Evolutionary conservation across 2,329 filamentous ascomycete species (phyloP).

Genomic region (Diplodia mutila): DNA sequence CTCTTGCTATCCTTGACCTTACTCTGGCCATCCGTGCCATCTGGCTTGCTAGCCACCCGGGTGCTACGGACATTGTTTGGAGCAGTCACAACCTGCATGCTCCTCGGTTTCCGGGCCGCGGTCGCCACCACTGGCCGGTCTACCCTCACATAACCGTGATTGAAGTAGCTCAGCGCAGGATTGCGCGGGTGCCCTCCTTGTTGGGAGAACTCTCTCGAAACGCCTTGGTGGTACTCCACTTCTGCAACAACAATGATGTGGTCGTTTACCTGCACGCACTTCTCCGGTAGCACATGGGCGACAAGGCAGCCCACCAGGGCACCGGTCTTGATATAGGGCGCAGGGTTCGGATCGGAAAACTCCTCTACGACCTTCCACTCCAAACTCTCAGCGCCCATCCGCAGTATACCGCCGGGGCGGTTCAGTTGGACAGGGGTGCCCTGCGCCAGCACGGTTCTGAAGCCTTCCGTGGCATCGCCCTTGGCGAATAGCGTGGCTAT

Average conservation of each 20-base stretch:
- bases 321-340: neutral
- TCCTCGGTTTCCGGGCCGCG: neutral
- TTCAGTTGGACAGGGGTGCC: neutral
- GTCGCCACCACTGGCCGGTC: neutral
- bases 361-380: neutral
- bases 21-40: too few relatives aligned
- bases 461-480: constrained; percentile 31
- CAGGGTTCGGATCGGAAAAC: constrained; percentile 7
- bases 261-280: constrained; percentile 48
- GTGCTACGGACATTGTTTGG: too few relatives aligned
- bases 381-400: neutral
- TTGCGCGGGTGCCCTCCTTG: neutral
- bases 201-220: neutral
- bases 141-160: neutral
- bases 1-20: too few relatives aligned
- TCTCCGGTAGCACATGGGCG: constrained; percentile 43
- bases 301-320: constrained; percentile 33
- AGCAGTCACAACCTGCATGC: neutral
- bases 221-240: neutral
- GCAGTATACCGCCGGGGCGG: neutral
- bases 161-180: neutral
- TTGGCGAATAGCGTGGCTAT: constrained; percentile 37
- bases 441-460: constrained; percentile 29
- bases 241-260: constrained; percentile 54
- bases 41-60: too few relatives aligned